phyloP scores from a whole-genome alignment of 306 rosid genomes.

The Lathyrus tuberosus region DNA sequence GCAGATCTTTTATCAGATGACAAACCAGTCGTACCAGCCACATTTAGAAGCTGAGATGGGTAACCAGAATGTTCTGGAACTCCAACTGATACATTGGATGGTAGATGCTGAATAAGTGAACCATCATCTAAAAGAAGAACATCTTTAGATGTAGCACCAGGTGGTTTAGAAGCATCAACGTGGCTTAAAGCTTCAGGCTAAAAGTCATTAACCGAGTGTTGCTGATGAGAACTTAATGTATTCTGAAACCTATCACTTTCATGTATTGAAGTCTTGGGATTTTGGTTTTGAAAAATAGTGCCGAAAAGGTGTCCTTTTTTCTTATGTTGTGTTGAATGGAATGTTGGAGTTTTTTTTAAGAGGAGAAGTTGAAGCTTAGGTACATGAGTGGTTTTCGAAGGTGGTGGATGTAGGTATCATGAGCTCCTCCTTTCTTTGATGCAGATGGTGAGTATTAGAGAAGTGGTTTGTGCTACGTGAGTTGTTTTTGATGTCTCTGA shows the following conservation, averaged over 20 bases:
- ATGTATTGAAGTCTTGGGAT: slow-evolving; percentile 33
- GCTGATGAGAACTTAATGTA: slow-evolving; percentile 44
- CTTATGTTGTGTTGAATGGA: no score
- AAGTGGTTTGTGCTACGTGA: no score
- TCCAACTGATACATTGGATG: slow-evolving; percentile 41
- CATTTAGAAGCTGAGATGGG: slow-evolving; percentile 47
- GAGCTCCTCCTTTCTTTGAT: no score
- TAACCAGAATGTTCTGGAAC: slow-evolving; percentile 46
- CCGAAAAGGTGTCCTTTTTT: no score
- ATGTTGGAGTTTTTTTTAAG: no score
- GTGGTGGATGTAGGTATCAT: no score
- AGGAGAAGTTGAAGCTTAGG: no score
- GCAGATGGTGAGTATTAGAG: no score
- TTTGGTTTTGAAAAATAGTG: no score
- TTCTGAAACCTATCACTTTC: slow-evolving; percentile 42
- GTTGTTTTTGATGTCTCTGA: no score
- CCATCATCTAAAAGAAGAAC: slow-evolving; percentile 35
- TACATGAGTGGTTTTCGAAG: no score
- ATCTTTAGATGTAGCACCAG: slow-evolving; percentile 46
- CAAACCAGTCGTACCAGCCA: slow-evolving; percentile 38
- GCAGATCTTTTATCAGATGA: slow-evolving; percentile 49
- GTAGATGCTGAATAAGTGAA: slow-evolving; percentile 45
- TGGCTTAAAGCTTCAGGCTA: slow-evolving; percentile 41
- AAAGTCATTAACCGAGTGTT: slow-evolving; percentile 40
- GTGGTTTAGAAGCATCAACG: slow-evolving; percentile 43